phyloP scores from a whole-genome alignment of 768 basidiomycete genomes.

The Hygrocybe coccinea region DNA sequence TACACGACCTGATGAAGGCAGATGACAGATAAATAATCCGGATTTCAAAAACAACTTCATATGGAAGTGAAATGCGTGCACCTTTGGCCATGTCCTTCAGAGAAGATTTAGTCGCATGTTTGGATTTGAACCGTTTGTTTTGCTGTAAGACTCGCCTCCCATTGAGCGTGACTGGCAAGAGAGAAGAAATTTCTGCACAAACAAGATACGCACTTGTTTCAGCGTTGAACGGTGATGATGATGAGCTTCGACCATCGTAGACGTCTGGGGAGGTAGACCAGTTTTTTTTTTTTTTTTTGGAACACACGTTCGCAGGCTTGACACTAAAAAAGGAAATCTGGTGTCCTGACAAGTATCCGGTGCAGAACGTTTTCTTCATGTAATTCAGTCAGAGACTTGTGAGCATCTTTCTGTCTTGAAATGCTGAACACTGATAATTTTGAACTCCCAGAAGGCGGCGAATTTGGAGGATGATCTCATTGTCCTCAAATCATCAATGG shows the following conservation, averaged over 20 bases:
- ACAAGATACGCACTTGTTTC: conserved; percentile 58
- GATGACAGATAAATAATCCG: too few species aligned
- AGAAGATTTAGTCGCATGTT: conserved; percentile 80
- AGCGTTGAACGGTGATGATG: conserved; percentile 83
- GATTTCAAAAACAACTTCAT: too few species aligned
- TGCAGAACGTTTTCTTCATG: neutral
- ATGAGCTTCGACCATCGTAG: conserved; percentile 39
- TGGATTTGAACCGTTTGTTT: conserved; percentile 93
- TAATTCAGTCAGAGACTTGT: too few species aligned
- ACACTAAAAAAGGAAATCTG: neutral
- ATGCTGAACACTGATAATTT: too few species aligned
- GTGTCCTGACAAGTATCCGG: too few species aligned
- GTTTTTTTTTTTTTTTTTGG: too few species aligned
- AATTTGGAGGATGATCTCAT: too few species aligned
- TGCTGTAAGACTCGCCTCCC: conserved; percentile 39
- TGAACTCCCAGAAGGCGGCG: too few species aligned
- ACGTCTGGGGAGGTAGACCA: too few species aligned
- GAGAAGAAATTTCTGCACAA: neutral
- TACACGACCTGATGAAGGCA: conserved; percentile 53
- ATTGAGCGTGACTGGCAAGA: neutral
- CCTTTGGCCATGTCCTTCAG: conserved; percentile 86
- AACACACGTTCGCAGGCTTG: neutral
- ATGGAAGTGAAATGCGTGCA: conserved; percentile 26
- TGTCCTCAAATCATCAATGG: too few species aligned
- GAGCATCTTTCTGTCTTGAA: too few species aligned